Base-by-base conservation (phyloP, 805 yeast genomes). In the Zygoascus biomembranicola region DNA sequence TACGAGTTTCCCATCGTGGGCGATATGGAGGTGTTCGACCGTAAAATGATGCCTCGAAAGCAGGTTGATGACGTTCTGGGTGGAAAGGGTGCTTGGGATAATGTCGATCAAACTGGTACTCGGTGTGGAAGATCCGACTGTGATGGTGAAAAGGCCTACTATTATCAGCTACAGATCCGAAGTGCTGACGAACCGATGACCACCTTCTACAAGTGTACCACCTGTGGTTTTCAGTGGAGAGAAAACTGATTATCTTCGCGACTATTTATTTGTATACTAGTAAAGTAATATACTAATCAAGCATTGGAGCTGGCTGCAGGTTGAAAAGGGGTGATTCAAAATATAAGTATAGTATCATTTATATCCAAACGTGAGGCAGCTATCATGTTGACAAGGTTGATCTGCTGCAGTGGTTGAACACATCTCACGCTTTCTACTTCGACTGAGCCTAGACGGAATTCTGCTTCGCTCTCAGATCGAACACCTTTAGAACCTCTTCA, bases 121-220 rank as follows among this genome's bases (percentile, higher is more conserved):
- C 95, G 92, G 67, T 92, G 99, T 75, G 97, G 97, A 2, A 76
- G 81, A 45, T 96, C 88, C 54, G 65, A 74, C 1, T 94, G 99
- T 74, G 95, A 88, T 43, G 84, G 85, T 59, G 86, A 81, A 60
- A 88, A 89, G 69, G 99, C 99, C 0, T 94, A 94, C 71, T 94
- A 88, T 76, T 94, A 90, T 78, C 98, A 94, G 72, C 74, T 94
- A 55, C 99, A 94, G 70, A 94, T 94, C 64, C 78, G 99, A 70
- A 87, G 96, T 57, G 99, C 99, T 1, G 99, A 94, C 77, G 99
- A 94, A 73, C 99, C 99, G 23, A 94, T 94, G 98, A 94, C 99
- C 0, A 92, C 98, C 1, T 94, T 94, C 68, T 92, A 88, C 69
- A 90, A 92, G 69, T 94, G 99, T 73, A 90, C 90, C 39, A 84